Conservation (phyloP, 352 stramenopile genomes). For the Pythium brassicae region DNA sequence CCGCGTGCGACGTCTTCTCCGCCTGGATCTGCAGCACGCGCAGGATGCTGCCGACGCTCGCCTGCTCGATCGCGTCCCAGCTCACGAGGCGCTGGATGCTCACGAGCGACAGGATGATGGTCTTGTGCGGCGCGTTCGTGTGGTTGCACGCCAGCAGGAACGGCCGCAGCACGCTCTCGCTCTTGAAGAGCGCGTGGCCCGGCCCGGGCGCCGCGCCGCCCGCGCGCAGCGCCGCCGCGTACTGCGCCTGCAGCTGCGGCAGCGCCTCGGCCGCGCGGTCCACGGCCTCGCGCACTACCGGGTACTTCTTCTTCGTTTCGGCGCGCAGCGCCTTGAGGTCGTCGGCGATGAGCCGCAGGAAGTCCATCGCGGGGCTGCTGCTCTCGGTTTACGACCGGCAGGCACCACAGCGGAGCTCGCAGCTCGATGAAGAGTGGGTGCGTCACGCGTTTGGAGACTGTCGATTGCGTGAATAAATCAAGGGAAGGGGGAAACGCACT, state of each 20-base stretch:
- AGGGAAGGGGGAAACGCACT: slow-evolving; percentile 1
- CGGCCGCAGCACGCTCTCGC: slow-evolving; percentile 93
- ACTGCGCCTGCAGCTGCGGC: slow-evolving; percentile 92
- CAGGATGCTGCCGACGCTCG: slow-evolving; percentile 93
- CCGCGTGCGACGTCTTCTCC: slow-evolving; percentile 75
- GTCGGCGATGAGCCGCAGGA: slow-evolving; percentile 85
- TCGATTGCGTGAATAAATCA: not conserved
- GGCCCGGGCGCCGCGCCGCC: slow-evolving; percentile 74
- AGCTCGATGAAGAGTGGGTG: no score
- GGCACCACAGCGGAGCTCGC: no score
- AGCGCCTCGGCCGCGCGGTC: slow-evolving; percentile 94
- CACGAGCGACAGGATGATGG: slow-evolving; percentile 92
- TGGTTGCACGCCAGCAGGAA: slow-evolving; percentile 98
- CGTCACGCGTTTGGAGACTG: no score
- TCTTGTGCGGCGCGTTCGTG: slow-evolving; percentile 91
- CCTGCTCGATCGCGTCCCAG: slow-evolving; percentile 93
- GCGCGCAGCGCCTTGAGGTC: slow-evolving; percentile 82
- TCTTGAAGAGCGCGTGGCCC: slow-evolving; percentile 90
- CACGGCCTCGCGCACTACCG: slow-evolving; percentile 94
- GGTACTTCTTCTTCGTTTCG: slow-evolving; percentile 89
- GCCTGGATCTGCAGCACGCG: slow-evolving; percentile 96
- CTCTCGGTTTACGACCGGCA: no score
- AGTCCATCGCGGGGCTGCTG: slow-evolving; percentile 69
- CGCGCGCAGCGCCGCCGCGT: slow-evolving; percentile 81
- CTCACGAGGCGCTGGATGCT: slow-evolving; percentile 94